Percentiles rank a stretch among this genome's conserved stretches.
Conservation (phyloP, 2,329 filamentous ascomycete genomes). For the Fusarium lateritium region DNA sequence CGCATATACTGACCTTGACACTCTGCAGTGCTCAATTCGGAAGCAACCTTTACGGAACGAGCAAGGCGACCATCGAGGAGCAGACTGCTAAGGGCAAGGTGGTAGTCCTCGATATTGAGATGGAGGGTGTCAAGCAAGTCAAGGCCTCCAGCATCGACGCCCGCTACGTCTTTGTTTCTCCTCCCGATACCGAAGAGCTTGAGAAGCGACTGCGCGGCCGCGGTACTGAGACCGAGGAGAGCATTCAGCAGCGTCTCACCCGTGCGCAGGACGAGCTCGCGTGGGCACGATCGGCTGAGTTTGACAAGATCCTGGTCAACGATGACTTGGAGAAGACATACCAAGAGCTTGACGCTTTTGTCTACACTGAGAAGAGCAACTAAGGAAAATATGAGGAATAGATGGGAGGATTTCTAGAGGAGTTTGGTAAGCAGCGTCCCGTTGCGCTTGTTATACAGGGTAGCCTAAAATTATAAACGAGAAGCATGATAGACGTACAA, state of each 20-base stretch:
- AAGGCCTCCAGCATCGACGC: conserved; percentile 81
- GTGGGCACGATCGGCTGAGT: conserved; percentile 75
- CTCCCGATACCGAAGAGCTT: conserved; percentile 81
- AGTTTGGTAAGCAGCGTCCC: conserved; percentile 14
- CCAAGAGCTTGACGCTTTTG: conserved; percentile 65
- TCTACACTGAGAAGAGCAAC: conserved; percentile 54
- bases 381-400: conserved; percentile 2
- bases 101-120: conserved; percentile 94
- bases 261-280: conserved; percentile 84
- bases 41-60: conserved; percentile 89
- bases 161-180: conserved; percentile 87
- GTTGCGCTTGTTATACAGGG: not conserved
- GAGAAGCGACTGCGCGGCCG: conserved; percentile 82
- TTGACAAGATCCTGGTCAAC: conserved; percentile 57
- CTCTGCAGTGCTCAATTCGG: conserved; percentile 79
- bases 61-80: conserved; percentile 82
- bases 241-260: conserved; percentile 75
- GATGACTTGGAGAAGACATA: conserved; percentile 66
- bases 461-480: conserved; percentile 18
- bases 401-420: not conserved
- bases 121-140: conserved; percentile 97
- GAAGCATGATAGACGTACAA: conserved; percentile 38
- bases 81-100: conserved; percentile 79
- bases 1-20: conserved; percentile 8
- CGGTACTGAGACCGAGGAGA: conserved; percentile 83